phyloP scores from a whole-genome alignment of 139 green algal species.

The Mesostigma viride region DNA sequence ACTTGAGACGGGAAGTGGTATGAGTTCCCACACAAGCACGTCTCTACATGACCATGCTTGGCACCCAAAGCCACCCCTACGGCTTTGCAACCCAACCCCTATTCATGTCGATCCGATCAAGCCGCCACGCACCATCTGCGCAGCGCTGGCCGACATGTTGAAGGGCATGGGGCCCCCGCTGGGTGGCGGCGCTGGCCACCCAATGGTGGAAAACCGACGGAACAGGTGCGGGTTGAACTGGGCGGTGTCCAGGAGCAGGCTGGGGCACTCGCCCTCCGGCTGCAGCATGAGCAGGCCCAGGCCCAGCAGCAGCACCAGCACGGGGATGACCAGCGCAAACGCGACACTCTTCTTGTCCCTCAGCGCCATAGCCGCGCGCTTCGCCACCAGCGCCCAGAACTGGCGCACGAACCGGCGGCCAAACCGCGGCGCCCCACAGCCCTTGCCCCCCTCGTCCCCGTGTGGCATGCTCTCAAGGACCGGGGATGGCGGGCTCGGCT shows the following conservation, averaged over 20 bases:
- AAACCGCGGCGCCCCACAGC: too few species aligned
- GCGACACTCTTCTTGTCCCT: conserved; percentile 1
- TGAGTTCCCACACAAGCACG: background rate
- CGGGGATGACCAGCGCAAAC: conserved; percentile 24
- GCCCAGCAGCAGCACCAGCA: conserved; percentile 17
- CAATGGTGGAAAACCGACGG: background rate
- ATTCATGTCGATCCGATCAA: background rate
- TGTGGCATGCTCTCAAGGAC: too few species aligned
- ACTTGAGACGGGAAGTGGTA: background rate
- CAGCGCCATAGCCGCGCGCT: conserved; percentile 6
- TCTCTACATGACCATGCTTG: too few species aligned
- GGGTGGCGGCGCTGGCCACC: too few species aligned
- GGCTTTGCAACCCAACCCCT: too few species aligned
- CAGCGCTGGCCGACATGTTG: background rate
- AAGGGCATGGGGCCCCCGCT: too few species aligned
- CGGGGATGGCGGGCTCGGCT: too few species aligned
- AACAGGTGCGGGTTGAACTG: background rate
- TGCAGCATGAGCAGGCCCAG: conserved; percentile 3
- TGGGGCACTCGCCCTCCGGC: background rate
- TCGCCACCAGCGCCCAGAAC: conserved; percentile 13
- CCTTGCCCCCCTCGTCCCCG: too few species aligned
- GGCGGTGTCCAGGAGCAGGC: background rate
- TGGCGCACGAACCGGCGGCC: conserved; percentile 14
- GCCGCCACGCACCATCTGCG: background rate
- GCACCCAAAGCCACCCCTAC: too few species aligned